phyloP scores from a whole-genome alignment of 1,284 basidiomycete species.

The Macrocybe sp. region DNA sequence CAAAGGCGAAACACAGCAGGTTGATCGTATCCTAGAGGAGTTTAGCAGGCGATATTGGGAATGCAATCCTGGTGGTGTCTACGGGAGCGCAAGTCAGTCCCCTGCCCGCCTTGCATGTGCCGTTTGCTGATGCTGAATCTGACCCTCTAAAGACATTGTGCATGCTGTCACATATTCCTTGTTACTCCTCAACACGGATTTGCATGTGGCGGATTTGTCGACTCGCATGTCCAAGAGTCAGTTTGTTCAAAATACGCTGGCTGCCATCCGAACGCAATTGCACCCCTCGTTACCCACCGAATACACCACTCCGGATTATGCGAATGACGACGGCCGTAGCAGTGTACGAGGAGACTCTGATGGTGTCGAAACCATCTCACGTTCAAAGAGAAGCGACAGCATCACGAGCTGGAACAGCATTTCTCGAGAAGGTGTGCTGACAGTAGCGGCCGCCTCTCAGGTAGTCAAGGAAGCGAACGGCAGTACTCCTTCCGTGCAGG shows the following conservation, averaged over 20 bases:
- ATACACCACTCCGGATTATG: conserved; percentile 55
- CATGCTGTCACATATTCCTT: conserved; percentile 93
- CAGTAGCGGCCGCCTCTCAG: conserved; percentile 30
- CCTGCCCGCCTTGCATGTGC: conserved; percentile 2
- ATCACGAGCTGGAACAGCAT: conserved; percentile 80
- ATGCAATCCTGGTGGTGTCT: conserved; percentile 79
- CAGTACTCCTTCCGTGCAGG: conserved; percentile 45
- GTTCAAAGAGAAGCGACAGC: conserved; percentile 74
- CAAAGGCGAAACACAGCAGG: conserved; percentile 96
- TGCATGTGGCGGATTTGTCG: conserved; percentile 89
- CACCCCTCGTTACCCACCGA: conserved; percentile 43
- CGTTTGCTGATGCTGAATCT: background rate
- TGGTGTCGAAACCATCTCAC: conserved; percentile 39
- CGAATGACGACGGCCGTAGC: conserved; percentile 62
- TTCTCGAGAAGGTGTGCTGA: conserved; percentile 48
- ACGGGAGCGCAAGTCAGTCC: conserved; percentile 75
- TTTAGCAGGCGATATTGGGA: conserved; percentile 90
- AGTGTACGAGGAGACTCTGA: conserved; percentile 48
- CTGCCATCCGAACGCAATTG: conserved; percentile 75
- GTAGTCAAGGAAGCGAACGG: conserved; percentile 32
- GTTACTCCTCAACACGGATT: conserved; percentile 92
- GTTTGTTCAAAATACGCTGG: conserved; percentile 90
- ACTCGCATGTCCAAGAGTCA: conserved; percentile 92
- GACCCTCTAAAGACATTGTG: conserved; percentile 62
- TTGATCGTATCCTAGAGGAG: conserved; percentile 92